A percentile compares a stretch with the other conserved stretches of the same genome.
These are phyloP conservation scores for Moesziomyces sp. DNA, from an alignment of 1,284 basidiomycete species.

Conservation along the genomic window DNA sequence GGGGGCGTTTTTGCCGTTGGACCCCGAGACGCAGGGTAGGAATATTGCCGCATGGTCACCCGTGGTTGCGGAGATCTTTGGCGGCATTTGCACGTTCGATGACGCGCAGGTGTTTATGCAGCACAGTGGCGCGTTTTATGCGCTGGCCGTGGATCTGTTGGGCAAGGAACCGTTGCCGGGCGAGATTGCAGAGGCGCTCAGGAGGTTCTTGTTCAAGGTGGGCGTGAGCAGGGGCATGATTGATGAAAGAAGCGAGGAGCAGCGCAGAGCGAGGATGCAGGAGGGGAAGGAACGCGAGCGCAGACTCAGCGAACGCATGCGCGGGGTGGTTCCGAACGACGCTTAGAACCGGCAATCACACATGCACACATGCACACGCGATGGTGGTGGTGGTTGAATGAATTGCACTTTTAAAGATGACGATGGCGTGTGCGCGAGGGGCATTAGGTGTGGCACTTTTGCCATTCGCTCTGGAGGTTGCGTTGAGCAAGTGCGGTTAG, in stretches of 20 bases:
- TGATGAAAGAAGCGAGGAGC: conserved; percentile 31
- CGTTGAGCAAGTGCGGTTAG: conserved; percentile 39
- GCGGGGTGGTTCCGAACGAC: conserved; percentile 6
- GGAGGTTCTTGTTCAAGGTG: conserved; percentile 52
- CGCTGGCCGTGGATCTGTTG: conserved; percentile 63
- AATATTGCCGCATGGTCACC: conserved; percentile 98
- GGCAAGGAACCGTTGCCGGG: conserved; percentile 49
- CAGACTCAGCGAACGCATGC: conserved; percentile 35
- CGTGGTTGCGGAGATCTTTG: conserved; percentile 90
- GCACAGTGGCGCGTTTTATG: conserved; percentile 59
- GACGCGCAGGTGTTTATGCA: conserved; percentile 71
- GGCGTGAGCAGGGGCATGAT: conserved; percentile 52
- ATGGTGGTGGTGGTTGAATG: too few species aligned
- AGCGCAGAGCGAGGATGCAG: conserved; percentile 21
- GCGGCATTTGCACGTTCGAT: conserved; percentile 88
- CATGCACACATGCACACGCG: too few species aligned
- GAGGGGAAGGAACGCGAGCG: conserved; percentile 44
- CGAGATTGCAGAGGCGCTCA: conserved; percentile 45
- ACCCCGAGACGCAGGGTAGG: conserved; percentile 89
- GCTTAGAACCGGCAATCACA: not conserved
- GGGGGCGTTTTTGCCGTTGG: conserved; percentile 88
- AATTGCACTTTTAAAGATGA: not conserved
- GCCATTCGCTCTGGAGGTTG: conserved; percentile 52
- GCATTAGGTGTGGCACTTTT: conserved; percentile 14
- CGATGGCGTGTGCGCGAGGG: not conserved